phyloP scores from a whole-genome alignment of 2,329 filamentous ascomycete species.

The Cercospora zeae-maydis region DNA sequence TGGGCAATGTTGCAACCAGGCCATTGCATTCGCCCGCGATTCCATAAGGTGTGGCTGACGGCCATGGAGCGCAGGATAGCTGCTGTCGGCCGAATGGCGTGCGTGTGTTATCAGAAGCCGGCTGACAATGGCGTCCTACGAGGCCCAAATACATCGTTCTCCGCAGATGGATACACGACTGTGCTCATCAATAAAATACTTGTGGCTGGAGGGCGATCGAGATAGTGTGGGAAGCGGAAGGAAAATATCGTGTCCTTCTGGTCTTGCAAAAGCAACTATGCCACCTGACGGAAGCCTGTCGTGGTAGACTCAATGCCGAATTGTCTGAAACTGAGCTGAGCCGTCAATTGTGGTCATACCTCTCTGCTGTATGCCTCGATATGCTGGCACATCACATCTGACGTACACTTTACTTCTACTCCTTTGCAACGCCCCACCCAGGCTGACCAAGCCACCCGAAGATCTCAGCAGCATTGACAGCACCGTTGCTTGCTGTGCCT shows the following conservation, averaged over 20 bases:
- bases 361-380: too few relatives aligned
- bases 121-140: not conserved
- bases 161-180: not conserved
- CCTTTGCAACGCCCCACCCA: conserved; percentile 48
- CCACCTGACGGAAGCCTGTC: not conserved
- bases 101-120: not conserved
- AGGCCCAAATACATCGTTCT: not conserved
- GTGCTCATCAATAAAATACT: not conserved
- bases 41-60: not conserved
- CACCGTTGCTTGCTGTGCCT: conserved; percentile 37
- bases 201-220: not conserved
- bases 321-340: not conserved
- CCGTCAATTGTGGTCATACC: not conserved
- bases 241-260: not conserved
- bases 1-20: not conserved
- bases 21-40: not conserved
- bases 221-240: not conserved
- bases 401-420: not conserved
- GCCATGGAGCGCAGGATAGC: not conserved
- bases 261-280: not conserved
- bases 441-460: conserved; percentile 46
- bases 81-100: not conserved
- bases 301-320: not conserved
- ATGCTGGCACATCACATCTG: not conserved
- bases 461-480: conserved; percentile 47